These are phyloP conservation scores for Mayamaea pseudoterrestris DNA, from an alignment of 108 stramenopile species.

Conservation along the genomic window DNA sequence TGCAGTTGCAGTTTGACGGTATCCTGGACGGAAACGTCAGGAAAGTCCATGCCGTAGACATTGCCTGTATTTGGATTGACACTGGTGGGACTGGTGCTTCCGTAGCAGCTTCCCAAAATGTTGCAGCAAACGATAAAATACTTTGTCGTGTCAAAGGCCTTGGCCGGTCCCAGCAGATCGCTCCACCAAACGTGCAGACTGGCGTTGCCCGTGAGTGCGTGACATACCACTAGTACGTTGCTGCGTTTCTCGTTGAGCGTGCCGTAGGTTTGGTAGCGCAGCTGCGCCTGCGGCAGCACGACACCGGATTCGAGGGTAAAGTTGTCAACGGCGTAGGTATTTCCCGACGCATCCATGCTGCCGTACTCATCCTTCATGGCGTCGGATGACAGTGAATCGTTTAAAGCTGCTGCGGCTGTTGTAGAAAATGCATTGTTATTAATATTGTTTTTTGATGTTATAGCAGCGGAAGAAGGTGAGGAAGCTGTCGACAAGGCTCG, in stretches of 20 bases:
- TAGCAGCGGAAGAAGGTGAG: no score
- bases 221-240: conserved; percentile 90
- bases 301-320: conserved; percentile 58
- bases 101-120: conserved; percentile 85
- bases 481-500: no score
- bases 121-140: conserved; percentile 88
- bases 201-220: conserved; percentile 92
- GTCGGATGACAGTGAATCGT: no score
- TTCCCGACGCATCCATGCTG: conserved; percentile 63
- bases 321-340: conserved; percentile 41
- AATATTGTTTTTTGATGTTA: no score
- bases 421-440: conserved; percentile 1
- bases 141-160: conserved; percentile 85
- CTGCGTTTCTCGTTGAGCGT: conserved; percentile 55
- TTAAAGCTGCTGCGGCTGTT: conserved; percentile 10
- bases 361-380: conserved; percentile 87
- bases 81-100: conserved; percentile 61
- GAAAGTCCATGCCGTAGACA: conserved; percentile 73
- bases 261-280: conserved; percentile 90
- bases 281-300: conserved; percentile 53
- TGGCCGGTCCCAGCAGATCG: conserved; percentile 65
- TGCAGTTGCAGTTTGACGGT: conserved; percentile 72
- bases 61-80: conserved; percentile 33
- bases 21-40: conserved; percentile 81
- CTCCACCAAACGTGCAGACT: conserved; percentile 93